Percentiles rank a stretch among this genome's conserved stretches.
phyloP scores from a whole-genome alignment of 352 stramenopile genomes.

The Pythium guiyangense region DNA sequence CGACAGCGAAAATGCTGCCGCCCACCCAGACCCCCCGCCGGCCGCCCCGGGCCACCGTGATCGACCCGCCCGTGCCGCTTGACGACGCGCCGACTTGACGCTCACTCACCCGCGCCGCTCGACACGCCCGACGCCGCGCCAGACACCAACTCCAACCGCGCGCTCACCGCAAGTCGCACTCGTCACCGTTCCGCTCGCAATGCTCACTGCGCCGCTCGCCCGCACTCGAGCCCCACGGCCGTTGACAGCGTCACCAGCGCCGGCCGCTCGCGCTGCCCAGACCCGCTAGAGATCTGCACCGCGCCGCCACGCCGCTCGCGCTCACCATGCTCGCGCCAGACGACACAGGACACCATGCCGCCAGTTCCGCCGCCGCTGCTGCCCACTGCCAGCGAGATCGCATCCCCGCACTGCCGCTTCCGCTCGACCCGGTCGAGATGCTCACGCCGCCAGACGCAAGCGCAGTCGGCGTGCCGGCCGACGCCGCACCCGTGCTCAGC shows the following conservation, averaged over 20 bases:
- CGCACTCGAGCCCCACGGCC: not conserved
- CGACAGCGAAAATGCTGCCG: constrained; percentile 20
- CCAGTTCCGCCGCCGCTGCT: not conserved
- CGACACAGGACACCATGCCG: not conserved
- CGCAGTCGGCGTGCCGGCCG: no score
- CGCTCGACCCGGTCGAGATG: not conserved
- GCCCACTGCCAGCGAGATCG: constrained; percentile 4
- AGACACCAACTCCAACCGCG: not conserved
- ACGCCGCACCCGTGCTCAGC: no score
- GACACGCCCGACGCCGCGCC: constrained; percentile 14
- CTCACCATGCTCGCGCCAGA: not conserved
- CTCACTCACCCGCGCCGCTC: constrained; percentile 21
- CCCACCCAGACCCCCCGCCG: constrained; percentile 15
- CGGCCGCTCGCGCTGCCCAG: no score
- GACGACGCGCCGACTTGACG: constrained; percentile 19
- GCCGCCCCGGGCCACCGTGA: constrained; percentile 22
- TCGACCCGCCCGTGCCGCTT: constrained; percentile 21
- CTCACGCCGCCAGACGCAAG: not conserved
- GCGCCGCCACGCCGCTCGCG: constrained; percentile 7
- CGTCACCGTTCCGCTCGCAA: not conserved
- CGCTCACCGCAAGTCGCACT: constrained; percentile 2
- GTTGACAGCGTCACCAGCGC: not conserved
- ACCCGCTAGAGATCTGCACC: no score
- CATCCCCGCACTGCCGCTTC: constrained; percentile 3
- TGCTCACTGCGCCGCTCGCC: no score